Evolutionary conservation across 1,284 basidiomycete species (phyloP).

Genomic region (Cutaneotrichosporon sp.): DNA sequence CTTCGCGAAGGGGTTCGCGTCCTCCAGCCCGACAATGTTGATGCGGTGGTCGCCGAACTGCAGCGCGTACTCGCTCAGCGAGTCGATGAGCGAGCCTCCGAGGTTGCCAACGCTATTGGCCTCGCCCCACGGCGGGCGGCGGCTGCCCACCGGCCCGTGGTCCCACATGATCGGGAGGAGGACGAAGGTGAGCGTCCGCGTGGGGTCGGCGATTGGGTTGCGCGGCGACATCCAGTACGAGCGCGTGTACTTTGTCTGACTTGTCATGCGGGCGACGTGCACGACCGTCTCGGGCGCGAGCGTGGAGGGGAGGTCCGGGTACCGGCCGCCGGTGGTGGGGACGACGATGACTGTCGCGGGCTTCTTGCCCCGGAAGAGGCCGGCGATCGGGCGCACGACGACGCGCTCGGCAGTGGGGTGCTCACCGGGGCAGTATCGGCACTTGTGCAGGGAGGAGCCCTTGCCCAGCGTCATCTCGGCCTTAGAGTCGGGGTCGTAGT

Average conservation of each 20-base stretch:
- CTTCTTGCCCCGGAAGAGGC: conserved; percentile 1
- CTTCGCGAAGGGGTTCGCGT: conserved; percentile 13
- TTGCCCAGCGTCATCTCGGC: background rate
- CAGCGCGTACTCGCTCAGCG: background rate
- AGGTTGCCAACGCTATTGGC: background rate
- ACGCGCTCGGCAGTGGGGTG: background rate
- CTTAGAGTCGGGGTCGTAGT: background rate
- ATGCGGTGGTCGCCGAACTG: background rate
- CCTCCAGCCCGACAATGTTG: conserved; percentile 17
- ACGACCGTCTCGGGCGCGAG: background rate
- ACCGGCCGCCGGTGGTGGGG: background rate
- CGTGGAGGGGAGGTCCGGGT: background rate
- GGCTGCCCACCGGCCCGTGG: conserved; percentile 2
- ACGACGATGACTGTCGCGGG: background rate
- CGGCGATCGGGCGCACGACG: conserved; percentile 5
- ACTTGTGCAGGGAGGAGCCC: background rate
- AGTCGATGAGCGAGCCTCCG: background rate
- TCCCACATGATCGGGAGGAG: conserved; percentile 15
- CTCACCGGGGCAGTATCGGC: background rate
- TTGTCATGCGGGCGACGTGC: conserved; percentile 4
- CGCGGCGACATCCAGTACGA: background rate
- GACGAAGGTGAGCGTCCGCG: conserved; percentile 10
- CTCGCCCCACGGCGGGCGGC: background rate
- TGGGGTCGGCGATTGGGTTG: background rate
- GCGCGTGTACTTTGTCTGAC: conserved; percentile 6